These are phyloP conservation scores for Vitis rupestris DNA, from an alignment of 164 flowering plant genomes.

Conservation along the genomic window DNA sequence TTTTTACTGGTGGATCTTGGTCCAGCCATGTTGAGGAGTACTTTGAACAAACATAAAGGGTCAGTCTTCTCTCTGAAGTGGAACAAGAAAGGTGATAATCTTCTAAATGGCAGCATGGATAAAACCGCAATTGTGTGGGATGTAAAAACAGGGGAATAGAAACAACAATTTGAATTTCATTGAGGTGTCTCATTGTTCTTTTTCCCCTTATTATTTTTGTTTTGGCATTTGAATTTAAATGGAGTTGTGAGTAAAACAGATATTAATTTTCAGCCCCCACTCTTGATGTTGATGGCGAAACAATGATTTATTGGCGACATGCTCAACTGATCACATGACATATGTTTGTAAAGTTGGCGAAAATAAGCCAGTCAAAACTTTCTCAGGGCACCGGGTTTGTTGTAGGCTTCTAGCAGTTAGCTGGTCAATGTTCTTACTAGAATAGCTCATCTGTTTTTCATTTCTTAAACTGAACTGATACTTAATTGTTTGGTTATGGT, in stretches of 20 bases:
- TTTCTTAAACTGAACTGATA: too few relatives aligned
- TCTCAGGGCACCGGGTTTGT: constrained; percentile 87
- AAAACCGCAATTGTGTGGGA: constrained; percentile 99
- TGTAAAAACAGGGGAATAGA: constrained; percentile 78
- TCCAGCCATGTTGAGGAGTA: constrained; percentile 73
- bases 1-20: neutral
- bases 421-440: too few relatives aligned
- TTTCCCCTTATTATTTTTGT: too few relatives aligned
- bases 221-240: too few relatives aligned
- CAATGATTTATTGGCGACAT: constrained; percentile 84
- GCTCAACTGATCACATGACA: constrained; percentile 92
- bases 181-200: constrained; percentile 1
- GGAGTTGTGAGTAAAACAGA: too few relatives aligned
- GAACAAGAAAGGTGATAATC: constrained; percentile 97
- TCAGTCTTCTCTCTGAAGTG: constrained; percentile 93
- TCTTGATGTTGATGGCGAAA: constrained; percentile 99
- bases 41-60: constrained; percentile 84
- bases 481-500: too few relatives aligned
- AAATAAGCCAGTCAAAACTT: constrained; percentile 62
- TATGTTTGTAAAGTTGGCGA: constrained; percentile 96
- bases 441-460: neutral
- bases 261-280: constrained; percentile 61
- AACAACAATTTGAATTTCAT: neutral
- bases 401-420: constrained; percentile 1
- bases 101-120: constrained; percentile 96